Evolutionary conservation across 75 land plant genomes (phyloP), one percentile per base, ranked within the genome.

Genomic region (Picea glauca): DNA sequence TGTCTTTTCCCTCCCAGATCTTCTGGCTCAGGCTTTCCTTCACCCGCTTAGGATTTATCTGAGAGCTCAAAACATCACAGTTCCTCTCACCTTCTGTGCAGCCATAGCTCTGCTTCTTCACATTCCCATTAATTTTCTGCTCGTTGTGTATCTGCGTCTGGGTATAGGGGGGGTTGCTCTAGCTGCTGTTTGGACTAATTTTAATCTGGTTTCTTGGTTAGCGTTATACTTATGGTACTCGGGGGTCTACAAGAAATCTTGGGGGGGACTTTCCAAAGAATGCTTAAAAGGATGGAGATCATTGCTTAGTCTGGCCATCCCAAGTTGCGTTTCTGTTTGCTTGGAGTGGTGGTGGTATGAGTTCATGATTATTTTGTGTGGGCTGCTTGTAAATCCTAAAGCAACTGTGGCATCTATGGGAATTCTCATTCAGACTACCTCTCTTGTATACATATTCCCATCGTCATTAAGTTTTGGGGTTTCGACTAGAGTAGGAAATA

Each of bases 261-360:
- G 84, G 76, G 26, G 30, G 2, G 79, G 83, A 59, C 30, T 54
- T 13, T 70, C 83, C 13, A 12, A 9, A 26, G 87, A 84, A 4
- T 87, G 78, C 61, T 76, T 87, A 14, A 32, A 43, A 15, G 83
- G 83, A 62, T 84, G 86, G 88, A 63, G 70, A 1, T 38, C 65
- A 56, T 86, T 91, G 23, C 83, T 91, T 5, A 23, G 59, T 38
- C 81, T 91, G 35, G 88, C 93, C 33, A 84, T 83, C 13, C 93
- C 93, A 31, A 91, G 92, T 79, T 89, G 92, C 75, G 79, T 90
- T 0, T 91, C 93, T 43, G 93, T 91, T 4, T 91, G 93, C 62
- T 62, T 92, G 64, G 94, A 92, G 66, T 92, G 94, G 94, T 92
- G 94, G 94, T 92, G 93, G 92, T 91, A 91, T 58, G 93, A 91